phyloP scores from a whole-genome alignment of 306 rosid species.

The Vicia villosa region DNA sequence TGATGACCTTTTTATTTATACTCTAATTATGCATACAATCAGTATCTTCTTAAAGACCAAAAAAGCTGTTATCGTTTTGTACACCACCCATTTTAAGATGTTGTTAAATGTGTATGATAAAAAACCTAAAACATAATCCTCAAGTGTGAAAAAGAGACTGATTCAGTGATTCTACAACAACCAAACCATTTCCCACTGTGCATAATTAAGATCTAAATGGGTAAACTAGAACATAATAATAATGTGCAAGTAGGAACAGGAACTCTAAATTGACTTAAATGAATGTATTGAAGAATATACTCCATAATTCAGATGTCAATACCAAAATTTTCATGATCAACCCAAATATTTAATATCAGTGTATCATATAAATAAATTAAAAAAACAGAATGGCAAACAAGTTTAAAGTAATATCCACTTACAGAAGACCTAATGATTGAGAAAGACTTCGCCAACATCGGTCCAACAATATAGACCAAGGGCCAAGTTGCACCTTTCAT shows the following conservation, averaged over 20 bases:
- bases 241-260: background rate
- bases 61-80: background rate
- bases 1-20: constrained; percentile 15
- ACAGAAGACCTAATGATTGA: constrained; percentile 69
- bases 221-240: constrained; percentile 20
- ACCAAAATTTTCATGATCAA: constrained; percentile 1
- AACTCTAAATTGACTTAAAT: constrained; percentile 17
- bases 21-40: constrained; percentile 19
- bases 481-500: constrained; percentile 82
- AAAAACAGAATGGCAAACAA: constrained; percentile 22
- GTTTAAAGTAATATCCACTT: constrained; percentile 47
- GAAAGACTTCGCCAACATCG: constrained; percentile 71
- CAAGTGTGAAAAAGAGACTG: constrained; percentile 8
- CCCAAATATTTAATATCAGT: constrained; percentile 1
- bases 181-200: constrained; percentile 12
- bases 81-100: constrained; percentile 8
- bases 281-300: constrained; percentile 16
- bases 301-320: constrained; percentile 11
- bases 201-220: constrained; percentile 16
- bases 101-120: background rate
- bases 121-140: background rate
- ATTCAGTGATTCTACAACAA: constrained; percentile 3
- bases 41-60: background rate
- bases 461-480: constrained; percentile 79
- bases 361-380: background rate